Base-by-base conservation (phyloP, 1,284 basidiomycete genomes). In the Cryptococcus depauperatus region DNA sequence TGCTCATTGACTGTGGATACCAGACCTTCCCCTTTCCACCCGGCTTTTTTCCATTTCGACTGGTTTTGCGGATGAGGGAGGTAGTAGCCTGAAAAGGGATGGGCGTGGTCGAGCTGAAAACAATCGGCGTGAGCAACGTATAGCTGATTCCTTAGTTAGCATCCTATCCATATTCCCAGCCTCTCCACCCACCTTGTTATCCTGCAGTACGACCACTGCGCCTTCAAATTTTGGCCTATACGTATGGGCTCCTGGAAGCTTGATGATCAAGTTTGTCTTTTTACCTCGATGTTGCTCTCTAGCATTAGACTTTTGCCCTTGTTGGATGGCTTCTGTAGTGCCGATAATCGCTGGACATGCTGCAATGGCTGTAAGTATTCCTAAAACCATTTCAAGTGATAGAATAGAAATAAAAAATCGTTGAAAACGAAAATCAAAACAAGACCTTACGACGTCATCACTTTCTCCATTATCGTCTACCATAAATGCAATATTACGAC, bases 261-360 rank as follows among this genome's bases (percentile, higher is more conserved):
- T 44, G 38, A 50, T 42, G 5, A 45, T 33, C 34, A 53, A 19
- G 28, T 53, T 53, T 23, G 37, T 38, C 37, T 53, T 53, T 41
- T 47, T 42, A 14, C 51, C 51, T 16, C 51, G 45, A 41, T 53
- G 51, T 16, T 35, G 39, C 27, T 53, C 51, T 18, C 43, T 39
- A 16, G 51, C 48, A 29, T 53, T 49, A 10, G 51, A 43, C n/a
- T 48, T 47, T 30, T 53, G 51, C 21, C 51, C 51, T 35, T 53
- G 51, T 34, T 42, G 39, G 14, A 53, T 48, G 5, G 51, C 51
- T 35, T 53, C 51, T 5, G 51, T 53, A n/a, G 51, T 53, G 10
- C 51, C 51, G 21, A 53, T 37, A 32, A 53, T 53, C 22, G 51
- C 51, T 22, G 51, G 51, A 35, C 51, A 53, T 13, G 51, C 51